These are phyloP conservation scores for Volvariella volvacea DNA, from an alignment of 1,284 basidiomycete genomes.

Conservation along the genomic window DNA sequence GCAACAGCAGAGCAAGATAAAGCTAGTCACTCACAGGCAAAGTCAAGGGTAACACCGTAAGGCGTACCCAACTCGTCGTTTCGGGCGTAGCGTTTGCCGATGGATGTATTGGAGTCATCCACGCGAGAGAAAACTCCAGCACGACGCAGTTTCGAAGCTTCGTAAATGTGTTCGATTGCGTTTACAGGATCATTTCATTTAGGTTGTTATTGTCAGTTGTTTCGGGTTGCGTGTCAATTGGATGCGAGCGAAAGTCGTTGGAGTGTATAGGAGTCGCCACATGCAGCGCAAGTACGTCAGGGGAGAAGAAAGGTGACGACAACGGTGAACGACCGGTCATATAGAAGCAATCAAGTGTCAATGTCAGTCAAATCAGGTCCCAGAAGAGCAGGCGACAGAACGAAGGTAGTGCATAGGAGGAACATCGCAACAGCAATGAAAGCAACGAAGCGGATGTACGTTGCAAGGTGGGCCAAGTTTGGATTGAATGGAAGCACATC, in stretches of 20 bases:
- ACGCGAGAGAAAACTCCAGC: slow-evolving; percentile 89
- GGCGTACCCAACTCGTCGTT: slow-evolving; percentile 99
- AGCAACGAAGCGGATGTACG: slow-evolving; percentile 7
- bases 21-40: slow-evolving; percentile 72
- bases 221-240: too few species aligned
- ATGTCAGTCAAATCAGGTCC: slow-evolving; percentile 12
- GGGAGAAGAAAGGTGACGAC: slow-evolving; percentile 4
- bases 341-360: slow-evolving; percentile 4
- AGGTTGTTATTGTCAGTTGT: too few species aligned
- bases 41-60: slow-evolving; percentile 94
- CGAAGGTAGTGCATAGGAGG: too few species aligned
- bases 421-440: too few species aligned
- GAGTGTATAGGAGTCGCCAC: slow-evolving; percentile 4
- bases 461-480: not conserved
- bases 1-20: slow-evolving; percentile 1
- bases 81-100: slow-evolving; percentile 94
- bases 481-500: not conserved
- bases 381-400: slow-evolving; percentile 2
- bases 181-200: too few species aligned
- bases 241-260: slow-evolving; percentile 11
- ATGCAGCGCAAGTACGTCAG: slow-evolving; percentile 4
- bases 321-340: too few species aligned
- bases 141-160: slow-evolving; percentile 82
- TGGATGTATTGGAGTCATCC: slow-evolving; percentile 92
- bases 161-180: slow-evolving; percentile 5